Conservation (phyloP, 2,329 filamentous ascomycete genomes). For the Fusarium bactridioides region DNA sequence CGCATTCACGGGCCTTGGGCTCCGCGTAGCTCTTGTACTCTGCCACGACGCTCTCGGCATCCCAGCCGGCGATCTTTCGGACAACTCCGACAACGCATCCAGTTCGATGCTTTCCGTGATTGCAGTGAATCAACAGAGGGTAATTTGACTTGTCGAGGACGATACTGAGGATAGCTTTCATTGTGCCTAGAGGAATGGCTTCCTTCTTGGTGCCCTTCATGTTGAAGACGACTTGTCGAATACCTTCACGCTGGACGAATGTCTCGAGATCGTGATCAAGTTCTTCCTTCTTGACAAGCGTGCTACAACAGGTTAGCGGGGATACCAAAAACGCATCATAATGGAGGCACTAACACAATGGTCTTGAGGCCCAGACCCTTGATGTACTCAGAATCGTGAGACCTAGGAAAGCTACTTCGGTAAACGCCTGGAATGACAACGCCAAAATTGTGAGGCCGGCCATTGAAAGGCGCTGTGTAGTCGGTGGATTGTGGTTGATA, state of each 20-base stretch:
- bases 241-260: slow-evolving; percentile 73
- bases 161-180: slow-evolving; percentile 75
- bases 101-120: slow-evolving; percentile 92
- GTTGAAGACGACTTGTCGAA: slow-evolving; percentile 77
- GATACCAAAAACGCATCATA: neutral
- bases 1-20: slow-evolving; percentile 67
- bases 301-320: slow-evolving; percentile 51
- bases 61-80: slow-evolving; percentile 76
- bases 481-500: slow-evolving; percentile 21
- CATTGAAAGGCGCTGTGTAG: slow-evolving; percentile 39
- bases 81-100: slow-evolving; percentile 87
- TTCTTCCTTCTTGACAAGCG: slow-evolving; percentile 70
- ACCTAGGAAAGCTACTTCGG: slow-evolving; percentile 80
- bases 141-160: slow-evolving; percentile 78
- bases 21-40: slow-evolving; percentile 77
- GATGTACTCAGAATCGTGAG: slow-evolving; percentile 75
- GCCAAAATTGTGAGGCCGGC: slow-evolving; percentile 76
- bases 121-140: slow-evolving; percentile 89
- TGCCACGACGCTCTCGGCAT: slow-evolving; percentile 65
- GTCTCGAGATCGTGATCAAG: slow-evolving; percentile 58
- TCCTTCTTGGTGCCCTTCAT: slow-evolving; percentile 91
- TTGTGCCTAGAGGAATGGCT: slow-evolving; percentile 70
- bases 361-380: slow-evolving; percentile 75
- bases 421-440: slow-evolving; percentile 78
- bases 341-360: slow-evolving; percentile 68